Base-by-base conservation (phyloP, 2,329 filamentous ascomycete genomes). In the Periconia sp. region DNA sequence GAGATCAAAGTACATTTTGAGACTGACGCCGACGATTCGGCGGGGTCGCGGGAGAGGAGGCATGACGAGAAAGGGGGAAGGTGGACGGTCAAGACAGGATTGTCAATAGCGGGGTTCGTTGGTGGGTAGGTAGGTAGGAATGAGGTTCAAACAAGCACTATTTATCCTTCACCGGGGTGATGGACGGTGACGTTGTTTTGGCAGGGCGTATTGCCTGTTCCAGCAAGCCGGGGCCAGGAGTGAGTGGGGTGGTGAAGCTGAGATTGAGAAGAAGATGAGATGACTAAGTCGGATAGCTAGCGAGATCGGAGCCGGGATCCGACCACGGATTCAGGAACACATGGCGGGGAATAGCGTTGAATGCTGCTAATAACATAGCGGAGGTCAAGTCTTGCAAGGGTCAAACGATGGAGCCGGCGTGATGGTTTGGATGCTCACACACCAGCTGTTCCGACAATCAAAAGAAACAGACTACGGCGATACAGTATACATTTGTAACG, bases 1-100 rank as follows among this genome's bases (percentile, higher is more conserved):
- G 9, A 87, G 81, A 56, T 86, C 84, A 75, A 92, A 92, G 81
- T 92, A 92, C 84, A 91, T 89, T 67, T 92, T 92, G 40, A 88
- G 84, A 45, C 85, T 89, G 59, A 91, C 85, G 71, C 89, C 88
- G 55, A 92, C 80, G 56, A 92, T 79, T 64, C 85, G 85, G 65
- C 84, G 83, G 45, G 78, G 81, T 52, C 63, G 65, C 30, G 66
- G 33, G n/a, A 66, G 52, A 11, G 68, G 68, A 27, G 70, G 64
- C 67, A 73, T 73, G 49, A 54, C 52, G 54, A 43, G 15, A 20
- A 19, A 41, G 14, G 33, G 3, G 10, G 33, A 11, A 37, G 6
- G 10, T 37, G 42, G 49, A 33, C 8, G 42, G 49, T 27, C 8
- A 17, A 17, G n/a, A 27, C 47, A 46, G 9, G 30, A 11, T 6